These are phyloP conservation scores for Fomitopsis serialis DNA, from an alignment of 768 basidiomycete genomes.

Conservation along the genomic window DNA sequence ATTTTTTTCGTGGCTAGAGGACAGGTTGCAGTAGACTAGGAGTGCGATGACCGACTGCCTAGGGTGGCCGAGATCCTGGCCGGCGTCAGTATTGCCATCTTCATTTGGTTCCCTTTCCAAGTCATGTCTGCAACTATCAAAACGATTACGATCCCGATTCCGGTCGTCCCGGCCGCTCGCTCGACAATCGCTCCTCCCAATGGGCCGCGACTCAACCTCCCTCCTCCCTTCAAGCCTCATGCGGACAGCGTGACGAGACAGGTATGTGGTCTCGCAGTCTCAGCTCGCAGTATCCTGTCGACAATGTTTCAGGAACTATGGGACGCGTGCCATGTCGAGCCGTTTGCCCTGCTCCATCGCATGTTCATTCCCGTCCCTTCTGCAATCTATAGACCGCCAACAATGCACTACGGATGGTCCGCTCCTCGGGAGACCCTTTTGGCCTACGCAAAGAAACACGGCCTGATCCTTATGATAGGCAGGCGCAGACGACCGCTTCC, in stretches of 20 bases:
- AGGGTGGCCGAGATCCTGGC: no score
- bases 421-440: background rate
- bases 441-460: background rate
- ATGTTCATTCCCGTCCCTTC: background rate
- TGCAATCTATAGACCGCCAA: background rate
- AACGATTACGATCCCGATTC: background rate
- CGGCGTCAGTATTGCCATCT: no score
- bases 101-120: background rate
- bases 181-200: background rate
- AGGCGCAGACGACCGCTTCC: background rate
- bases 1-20: no score
- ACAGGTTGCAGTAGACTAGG: no score
- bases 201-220: background rate
- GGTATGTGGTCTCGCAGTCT: background rate
- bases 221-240: background rate
- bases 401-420: background rate
- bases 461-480: background rate
- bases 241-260: background rate
- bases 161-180: background rate
- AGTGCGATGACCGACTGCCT: no score
- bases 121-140: background rate
- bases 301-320: background rate
- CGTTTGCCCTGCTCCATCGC: background rate
- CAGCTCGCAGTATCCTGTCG: background rate
- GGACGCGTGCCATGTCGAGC: background rate